Conservation (phyloP, 345 rosid species). For the Syzygium aqueum region DNA sequence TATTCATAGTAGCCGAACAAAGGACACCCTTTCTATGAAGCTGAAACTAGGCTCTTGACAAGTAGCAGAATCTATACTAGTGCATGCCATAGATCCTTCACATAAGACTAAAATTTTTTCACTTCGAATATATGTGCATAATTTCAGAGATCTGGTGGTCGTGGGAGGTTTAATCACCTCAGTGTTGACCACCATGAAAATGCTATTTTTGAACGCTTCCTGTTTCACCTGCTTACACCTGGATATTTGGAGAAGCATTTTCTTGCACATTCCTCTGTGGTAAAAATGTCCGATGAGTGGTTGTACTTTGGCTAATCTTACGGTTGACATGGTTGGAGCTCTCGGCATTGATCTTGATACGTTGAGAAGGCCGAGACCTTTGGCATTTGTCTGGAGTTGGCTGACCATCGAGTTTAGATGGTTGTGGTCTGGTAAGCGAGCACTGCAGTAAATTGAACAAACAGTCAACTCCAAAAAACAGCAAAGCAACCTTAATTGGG, state of each 20-base stretch:
- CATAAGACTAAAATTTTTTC: background rate
- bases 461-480: background rate
- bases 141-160: background rate
- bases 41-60: background rate
- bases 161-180: background rate
- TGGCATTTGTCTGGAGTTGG: constrained; percentile 15
- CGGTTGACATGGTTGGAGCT: constrained; percentile 17
- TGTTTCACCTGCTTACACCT: background rate
- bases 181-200: background rate
- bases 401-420: constrained; percentile 42
- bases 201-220: background rate
- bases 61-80: background rate
- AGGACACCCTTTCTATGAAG: background rate
- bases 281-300: constrained; percentile 19
- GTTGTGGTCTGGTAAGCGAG: constrained; percentile 22
- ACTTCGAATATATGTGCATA: background rate
- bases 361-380: constrained; percentile 24
- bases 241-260: constrained; percentile 67
- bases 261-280: constrained; percentile 41
- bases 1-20: background rate
- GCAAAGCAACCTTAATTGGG: background rate
- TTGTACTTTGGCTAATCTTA: constrained; percentile 22
- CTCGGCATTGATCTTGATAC: constrained; percentile 18
- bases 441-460: constrained; percentile 29
- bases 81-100: background rate